Evolutionary conservation across 192 early-diverging fungal genomes (phyloP), one percentile per base, ranked within the genome.

Genomic region (Haplosporangium gracile): DNA sequence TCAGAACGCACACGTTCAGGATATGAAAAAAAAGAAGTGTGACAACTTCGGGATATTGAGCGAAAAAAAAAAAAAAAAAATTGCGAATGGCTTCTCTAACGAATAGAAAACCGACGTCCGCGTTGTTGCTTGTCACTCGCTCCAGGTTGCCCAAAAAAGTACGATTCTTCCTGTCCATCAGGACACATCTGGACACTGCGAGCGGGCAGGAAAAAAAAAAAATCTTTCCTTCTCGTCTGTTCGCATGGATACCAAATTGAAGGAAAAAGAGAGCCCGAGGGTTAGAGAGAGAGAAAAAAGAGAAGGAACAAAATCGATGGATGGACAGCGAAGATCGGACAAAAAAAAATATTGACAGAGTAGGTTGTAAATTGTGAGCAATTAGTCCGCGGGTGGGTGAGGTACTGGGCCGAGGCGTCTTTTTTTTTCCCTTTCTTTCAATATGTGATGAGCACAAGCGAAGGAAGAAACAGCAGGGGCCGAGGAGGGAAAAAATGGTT

Each of bases 391-490:
- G 26, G 24, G 72, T 29, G 22, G 26, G 42, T 15, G 60, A 55
- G 55, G 9, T 57, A 65, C 60, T 32, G 29, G 60, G 60, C 60
- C 60, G 60, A 32, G 60, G 60, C 60, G 60, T 65, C 60, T 65
- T 65, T 65, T 65, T 29, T 65, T 13, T 57, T 53, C 55, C 8
- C 24, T 13, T 29, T 65, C 29, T 32, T 15, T 4, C 32, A 15
- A n/a, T 29, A 11, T 20, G 20, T 20, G 47, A 32, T 65, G 60
- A 65, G 60, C 60, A 65, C 13, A 9, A 15, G 26, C 2, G 60
- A 65, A 65, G 60, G 32, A 32, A 11, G 7, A 63, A 13, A 63
- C 9, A 32, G 10, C n/a, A 32, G 13, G 29, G 24, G 13, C 4
- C 16, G 49, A 16, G 20, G 20, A 22, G 18, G 18, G 20, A 51